Evolutionary conservation across 2,329 filamentous ascomycete genomes (phyloP).

Genomic region (Nannizziopsis barbatae): DNA sequence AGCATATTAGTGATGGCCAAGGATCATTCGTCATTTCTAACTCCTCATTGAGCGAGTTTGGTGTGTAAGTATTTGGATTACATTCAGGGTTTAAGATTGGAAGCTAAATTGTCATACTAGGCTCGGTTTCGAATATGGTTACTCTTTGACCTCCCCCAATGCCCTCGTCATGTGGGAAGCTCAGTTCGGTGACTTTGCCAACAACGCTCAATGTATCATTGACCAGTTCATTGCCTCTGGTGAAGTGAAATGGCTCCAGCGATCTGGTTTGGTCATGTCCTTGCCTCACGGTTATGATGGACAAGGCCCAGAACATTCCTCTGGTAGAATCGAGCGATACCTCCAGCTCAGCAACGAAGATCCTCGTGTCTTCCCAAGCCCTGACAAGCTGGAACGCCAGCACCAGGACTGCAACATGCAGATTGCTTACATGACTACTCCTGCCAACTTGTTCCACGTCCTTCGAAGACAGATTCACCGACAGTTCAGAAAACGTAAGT

Average conservation of each 20-base stretch:
- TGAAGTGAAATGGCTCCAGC: slow-evolving; percentile 97
- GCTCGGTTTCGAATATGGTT: slow-evolving; percentile 96
- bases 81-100: not conserved
- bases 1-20: slow-evolving; percentile 81
- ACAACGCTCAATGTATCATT: slow-evolving; percentile 98
- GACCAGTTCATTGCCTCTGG: slow-evolving; percentile 98
- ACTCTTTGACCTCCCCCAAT: slow-evolving; percentile 92
- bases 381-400: slow-evolving; percentile 85
- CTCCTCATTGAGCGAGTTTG: slow-evolving; percentile 70
- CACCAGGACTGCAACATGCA: slow-evolving; percentile 99
- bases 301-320: slow-evolving; percentile 96
- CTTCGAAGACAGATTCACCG: slow-evolving; percentile 96
- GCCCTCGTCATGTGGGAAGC: slow-evolving; percentile 99
- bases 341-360: slow-evolving; percentile 97
- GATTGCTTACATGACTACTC: slow-evolving; percentile 93
- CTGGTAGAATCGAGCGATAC: slow-evolving; percentile 92
- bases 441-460: slow-evolving; percentile 91
- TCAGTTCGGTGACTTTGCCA: slow-evolving; percentile 98
- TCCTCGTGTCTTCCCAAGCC: slow-evolving; percentile 76
- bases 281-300: slow-evolving; percentile 96
- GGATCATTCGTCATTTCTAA: slow-evolving; percentile 95
- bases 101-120: slow-evolving; percentile 45
- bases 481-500: slow-evolving; percentile 96
- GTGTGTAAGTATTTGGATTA: slow-evolving; percentile 40
- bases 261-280: slow-evolving; percentile 90